A percentile compares a stretch with the other conserved stretches of the same genome.
These are phyloP conservation scores for Colletotrichum lentis DNA, from an alignment of 2,329 filamentous ascomycete genomes.

Conservation along the genomic window DNA sequence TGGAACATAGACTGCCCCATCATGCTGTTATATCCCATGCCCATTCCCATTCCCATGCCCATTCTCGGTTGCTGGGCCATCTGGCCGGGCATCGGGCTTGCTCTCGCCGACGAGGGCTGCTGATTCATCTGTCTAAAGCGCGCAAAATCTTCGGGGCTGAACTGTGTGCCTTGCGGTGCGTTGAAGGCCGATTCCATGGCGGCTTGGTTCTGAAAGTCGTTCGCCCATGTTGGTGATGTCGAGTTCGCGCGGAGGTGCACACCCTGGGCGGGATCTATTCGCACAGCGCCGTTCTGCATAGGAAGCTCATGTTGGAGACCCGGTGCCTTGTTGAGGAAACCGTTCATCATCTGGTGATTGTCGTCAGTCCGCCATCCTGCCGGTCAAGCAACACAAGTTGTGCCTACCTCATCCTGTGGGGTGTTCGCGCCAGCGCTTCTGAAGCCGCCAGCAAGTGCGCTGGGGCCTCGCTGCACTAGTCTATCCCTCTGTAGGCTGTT, in stretches of 20 bases:
- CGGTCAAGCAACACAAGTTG: neutral
- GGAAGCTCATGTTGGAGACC: slow-evolving; percentile 63
- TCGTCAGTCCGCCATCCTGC: neutral
- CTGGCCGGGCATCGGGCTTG: slow-evolving; percentile 67
- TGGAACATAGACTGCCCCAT: slow-evolving; percentile 65
- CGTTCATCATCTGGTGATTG: slow-evolving; percentile 80
- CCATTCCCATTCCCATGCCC: slow-evolving; percentile 60
- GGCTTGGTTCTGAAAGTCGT: slow-evolving; percentile 65
- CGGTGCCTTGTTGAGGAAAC: slow-evolving; percentile 85
- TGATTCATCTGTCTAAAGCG: slow-evolving; percentile 80
- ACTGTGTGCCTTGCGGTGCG: slow-evolving; percentile 66
- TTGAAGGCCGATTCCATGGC: slow-evolving; percentile 77
- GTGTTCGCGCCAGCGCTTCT: slow-evolving; percentile 73
- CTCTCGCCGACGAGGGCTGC: slow-evolving; percentile 59
- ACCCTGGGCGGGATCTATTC: slow-evolving; percentile 59
- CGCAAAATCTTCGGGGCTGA: slow-evolving; percentile 85
- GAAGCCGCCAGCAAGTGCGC: slow-evolving; percentile 77
- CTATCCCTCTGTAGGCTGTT: slow-evolving; percentile 93
- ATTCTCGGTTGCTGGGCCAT: slow-evolving; percentile 52
- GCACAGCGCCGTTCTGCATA: slow-evolving; percentile 58
- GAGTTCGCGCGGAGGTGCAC: slow-evolving; percentile 63
- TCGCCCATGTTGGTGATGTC: slow-evolving; percentile 63
- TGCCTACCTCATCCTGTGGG: slow-evolving; percentile 74
- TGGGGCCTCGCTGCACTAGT: slow-evolving; percentile 77
- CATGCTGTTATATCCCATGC: slow-evolving; percentile 65